Evolutionary conservation across 257 asterid species (phyloP).

Genomic region (Mitragyna speciosa): DNA sequence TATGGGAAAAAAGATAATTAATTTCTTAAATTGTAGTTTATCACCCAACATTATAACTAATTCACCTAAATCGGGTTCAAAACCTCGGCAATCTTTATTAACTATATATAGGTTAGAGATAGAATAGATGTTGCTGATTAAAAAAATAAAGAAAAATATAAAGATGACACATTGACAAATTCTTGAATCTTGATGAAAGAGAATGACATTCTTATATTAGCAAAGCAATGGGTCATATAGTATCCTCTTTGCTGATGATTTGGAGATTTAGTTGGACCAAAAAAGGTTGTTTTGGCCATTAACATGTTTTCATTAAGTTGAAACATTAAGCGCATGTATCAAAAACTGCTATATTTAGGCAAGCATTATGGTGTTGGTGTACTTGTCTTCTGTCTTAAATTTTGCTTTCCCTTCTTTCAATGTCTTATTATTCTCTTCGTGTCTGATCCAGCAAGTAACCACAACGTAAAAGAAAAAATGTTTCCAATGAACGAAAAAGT

Average conservation of each 20-base stretch:
- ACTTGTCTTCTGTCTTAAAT: constrained; percentile 17
- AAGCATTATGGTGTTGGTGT: constrained; percentile 28
- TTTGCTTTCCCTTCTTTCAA: constrained; percentile 19
- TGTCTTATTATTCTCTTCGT: not conserved
- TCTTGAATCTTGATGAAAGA: constrained; percentile 10
- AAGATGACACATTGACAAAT: not conserved
- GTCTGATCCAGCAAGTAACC: not conserved
- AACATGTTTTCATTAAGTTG: not conserved
- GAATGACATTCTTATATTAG: not conserved
- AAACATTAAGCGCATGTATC: constrained; percentile 19
- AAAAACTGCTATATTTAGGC: constrained; percentile 24
- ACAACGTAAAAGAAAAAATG: not conserved
- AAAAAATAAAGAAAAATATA: constrained; percentile 7
- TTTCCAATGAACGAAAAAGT: not conserved
- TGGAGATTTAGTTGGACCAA: constrained; percentile 3
- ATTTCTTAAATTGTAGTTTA: too few relatives aligned
- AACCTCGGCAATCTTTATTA: too few relatives aligned
- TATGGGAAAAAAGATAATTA: too few relatives aligned
- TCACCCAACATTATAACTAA: too few relatives aligned
- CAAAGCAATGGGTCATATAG: not conserved
- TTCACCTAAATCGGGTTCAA: too few relatives aligned
- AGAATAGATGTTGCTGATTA: not conserved
- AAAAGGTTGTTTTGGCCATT: constrained; percentile 10
- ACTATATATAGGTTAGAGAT: too few relatives aligned
- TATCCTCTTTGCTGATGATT: not conserved